These are phyloP conservation scores for Pelargonium cotyledonis DNA, from an alignment of 441 rosid genomes.

Conservation along the genomic window DNA sequence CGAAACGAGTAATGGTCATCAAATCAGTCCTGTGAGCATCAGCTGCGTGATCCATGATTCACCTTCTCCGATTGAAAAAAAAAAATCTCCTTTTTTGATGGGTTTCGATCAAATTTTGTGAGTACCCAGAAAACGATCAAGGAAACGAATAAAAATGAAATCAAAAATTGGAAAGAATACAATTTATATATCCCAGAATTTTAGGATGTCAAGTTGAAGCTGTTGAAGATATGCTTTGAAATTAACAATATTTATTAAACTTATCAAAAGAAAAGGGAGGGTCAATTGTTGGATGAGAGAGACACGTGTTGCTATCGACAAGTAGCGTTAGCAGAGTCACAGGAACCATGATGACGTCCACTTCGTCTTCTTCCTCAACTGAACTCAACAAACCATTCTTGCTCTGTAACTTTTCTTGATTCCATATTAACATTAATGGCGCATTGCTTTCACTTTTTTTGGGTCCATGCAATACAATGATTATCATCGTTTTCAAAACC, in stretches of 20 bases:
- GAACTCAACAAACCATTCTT: not conserved
- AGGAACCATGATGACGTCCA: not conserved
- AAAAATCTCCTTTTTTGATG: not conserved
- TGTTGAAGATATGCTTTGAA: not conserved
- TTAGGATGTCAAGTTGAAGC: not conserved
- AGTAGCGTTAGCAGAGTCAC: not conserved
- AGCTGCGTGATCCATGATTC: conserved; percentile 73
- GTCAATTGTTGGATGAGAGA: not conserved
- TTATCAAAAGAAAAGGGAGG: not conserved
- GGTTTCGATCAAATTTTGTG: not conserved
- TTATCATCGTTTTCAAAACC: no score
- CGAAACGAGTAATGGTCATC: conserved; percentile 91
- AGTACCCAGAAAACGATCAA: not conserved
- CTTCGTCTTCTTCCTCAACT: not conserved
- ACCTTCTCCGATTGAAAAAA: not conserved
- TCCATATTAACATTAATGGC: no score
- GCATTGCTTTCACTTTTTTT: no score
- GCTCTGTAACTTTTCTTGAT: no score
- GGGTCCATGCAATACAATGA: no score
- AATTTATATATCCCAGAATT: not conserved
- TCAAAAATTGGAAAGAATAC: not conserved
- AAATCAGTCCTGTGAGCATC: conserved; percentile 86
- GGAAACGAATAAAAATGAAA: no score
- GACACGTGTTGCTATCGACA: not conserved
- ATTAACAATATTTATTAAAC: not conserved